Conservation (phyloP, 1,284 basidiomycete genomes). For the Hemileia vastatrix region DNA sequence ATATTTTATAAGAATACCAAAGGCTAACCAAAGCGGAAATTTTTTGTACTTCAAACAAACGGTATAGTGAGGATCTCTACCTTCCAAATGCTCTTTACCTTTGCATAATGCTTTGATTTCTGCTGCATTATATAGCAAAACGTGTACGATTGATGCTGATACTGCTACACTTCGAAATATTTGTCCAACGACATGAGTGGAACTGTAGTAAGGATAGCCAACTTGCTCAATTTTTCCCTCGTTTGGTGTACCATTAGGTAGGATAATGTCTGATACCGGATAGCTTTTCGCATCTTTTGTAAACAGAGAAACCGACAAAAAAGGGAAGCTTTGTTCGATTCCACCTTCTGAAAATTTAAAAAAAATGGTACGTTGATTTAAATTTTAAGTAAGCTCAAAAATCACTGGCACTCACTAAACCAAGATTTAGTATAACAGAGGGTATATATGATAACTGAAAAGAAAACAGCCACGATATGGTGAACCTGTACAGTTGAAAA, state of each 20-base stretch:
- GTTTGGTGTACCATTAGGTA: constrained; percentile 11
- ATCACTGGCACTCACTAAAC: constrained; percentile 22
- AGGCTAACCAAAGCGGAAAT: too few relatives aligned
- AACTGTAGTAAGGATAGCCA: constrained; percentile 5
- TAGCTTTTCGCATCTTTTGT: constrained; percentile 2
- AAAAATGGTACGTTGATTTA: neutral
- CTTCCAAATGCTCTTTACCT: neutral
- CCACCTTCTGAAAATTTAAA: constrained; percentile 1
- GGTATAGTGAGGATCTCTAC: constrained; percentile 6
- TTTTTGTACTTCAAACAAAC: constrained; percentile 12
- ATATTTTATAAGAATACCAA: too few relatives aligned
- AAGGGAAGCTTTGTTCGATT: constrained; percentile 16
- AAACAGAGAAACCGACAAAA: constrained; percentile 18
- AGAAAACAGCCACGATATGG: constrained; percentile 16
- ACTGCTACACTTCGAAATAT: neutral
- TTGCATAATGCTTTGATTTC: neutral
- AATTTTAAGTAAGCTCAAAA: neutral
- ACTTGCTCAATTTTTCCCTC: constrained; percentile 1
- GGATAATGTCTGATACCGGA: constrained; percentile 8
- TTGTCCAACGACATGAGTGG: constrained; percentile 1
- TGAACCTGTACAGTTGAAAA: constrained; percentile 6
- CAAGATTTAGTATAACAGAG: constrained; percentile 19
- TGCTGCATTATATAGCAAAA: neutral
- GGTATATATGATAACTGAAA: constrained; percentile 15
- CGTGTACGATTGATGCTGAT: neutral